Percentiles rank a stretch among this genome's conserved stretches.
Evolutionary conservation across 305 asterid species (phyloP).

Genomic region (Andrographis paniculata): DNA sequence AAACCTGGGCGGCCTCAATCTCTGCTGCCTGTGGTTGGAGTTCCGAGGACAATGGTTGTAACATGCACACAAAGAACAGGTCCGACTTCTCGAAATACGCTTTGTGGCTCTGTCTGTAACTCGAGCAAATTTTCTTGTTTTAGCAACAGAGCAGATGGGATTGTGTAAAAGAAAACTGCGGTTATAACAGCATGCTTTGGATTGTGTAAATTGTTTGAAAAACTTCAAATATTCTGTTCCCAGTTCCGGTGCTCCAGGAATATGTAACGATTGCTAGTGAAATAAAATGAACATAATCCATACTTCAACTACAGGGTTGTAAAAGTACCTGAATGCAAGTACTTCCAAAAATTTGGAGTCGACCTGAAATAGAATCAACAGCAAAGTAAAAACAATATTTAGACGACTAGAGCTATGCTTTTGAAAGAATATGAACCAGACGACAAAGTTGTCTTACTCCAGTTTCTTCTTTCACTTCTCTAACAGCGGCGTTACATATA

Average conservation of each 20-base stretch:
- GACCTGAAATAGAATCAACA: conserved; percentile 40
- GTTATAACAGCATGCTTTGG: not conserved
- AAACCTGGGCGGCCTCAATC: conserved; percentile 94
- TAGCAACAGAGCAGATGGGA: not conserved
- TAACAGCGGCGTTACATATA: conserved; percentile 80
- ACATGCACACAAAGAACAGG: conserved; percentile 83
- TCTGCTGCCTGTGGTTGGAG: conserved; percentile 71
- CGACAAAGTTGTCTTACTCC: conserved; percentile 47
- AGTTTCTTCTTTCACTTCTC: conserved; percentile 98
- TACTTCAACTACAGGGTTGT: not conserved
- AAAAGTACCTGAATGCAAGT: conserved; percentile 72
- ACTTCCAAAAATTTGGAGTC: conserved; percentile 69
- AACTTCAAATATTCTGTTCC: no score
- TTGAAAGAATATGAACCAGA: conserved; percentile 1
- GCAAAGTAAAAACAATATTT: not conserved
- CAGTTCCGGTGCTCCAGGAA: no score
- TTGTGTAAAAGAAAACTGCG: not conserved
- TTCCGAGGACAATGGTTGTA: conserved; percentile 67
- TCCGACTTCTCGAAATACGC: conserved; percentile 83
- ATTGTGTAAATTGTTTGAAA: not conserved
- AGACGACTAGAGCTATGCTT: not conserved
- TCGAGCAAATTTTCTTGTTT: not conserved
- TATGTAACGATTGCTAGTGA: not conserved
- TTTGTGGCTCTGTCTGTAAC: conserved; percentile 77
- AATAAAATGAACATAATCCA: not conserved